Evolutionary conservation across 179 eudicot species (phyloP).

Genomic region (Nepenthes alata): DNA sequence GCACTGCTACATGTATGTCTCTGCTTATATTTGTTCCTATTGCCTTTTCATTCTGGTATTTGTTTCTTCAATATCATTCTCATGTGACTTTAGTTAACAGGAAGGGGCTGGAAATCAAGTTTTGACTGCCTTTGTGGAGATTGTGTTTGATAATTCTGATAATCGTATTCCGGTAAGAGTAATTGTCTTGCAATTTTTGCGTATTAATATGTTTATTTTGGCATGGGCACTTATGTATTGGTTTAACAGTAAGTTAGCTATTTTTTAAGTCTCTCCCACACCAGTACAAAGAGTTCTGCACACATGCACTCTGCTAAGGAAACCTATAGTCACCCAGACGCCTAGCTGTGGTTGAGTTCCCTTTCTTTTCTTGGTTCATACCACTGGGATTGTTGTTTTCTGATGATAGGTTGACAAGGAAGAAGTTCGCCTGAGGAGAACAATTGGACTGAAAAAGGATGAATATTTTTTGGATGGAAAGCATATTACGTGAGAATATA

Average conservation of each 20-base stretch:
- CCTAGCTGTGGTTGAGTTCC: no score
- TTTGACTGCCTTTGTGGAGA: conserved; percentile 94
- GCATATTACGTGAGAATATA: conserved; percentile 72
- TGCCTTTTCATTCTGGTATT: not conserved
- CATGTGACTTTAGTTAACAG: conserved; percentile 26
- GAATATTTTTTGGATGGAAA: conserved; percentile 97
- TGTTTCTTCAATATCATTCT: conserved; percentile 3
- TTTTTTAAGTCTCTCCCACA: not conserved
- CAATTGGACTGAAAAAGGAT: conserved; percentile 88
- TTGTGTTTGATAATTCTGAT: conserved; percentile 91
- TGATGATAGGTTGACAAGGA: conserved; percentile 78
- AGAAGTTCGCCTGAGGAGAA: conserved; percentile 88
- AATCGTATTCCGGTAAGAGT: conserved; percentile 79
- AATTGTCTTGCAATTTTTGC: not conserved
- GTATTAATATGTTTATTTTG: not conserved
- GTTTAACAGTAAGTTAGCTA: not conserved
- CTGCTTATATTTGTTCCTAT: conserved; percentile 3
- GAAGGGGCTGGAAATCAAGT: conserved; percentile 99
- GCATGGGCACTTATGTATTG: not conserved
- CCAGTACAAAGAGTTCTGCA: not conserved
- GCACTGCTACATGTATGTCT: conserved; percentile 82
- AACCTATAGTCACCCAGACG: no score
- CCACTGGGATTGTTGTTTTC: not conserved
- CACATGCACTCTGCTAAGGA: no score
- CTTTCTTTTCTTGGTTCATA: not conserved